phyloP scores from a whole-genome alignment of 371 early-diverging fungal genomes.

The Actinomortierella ambigua region DNA sequence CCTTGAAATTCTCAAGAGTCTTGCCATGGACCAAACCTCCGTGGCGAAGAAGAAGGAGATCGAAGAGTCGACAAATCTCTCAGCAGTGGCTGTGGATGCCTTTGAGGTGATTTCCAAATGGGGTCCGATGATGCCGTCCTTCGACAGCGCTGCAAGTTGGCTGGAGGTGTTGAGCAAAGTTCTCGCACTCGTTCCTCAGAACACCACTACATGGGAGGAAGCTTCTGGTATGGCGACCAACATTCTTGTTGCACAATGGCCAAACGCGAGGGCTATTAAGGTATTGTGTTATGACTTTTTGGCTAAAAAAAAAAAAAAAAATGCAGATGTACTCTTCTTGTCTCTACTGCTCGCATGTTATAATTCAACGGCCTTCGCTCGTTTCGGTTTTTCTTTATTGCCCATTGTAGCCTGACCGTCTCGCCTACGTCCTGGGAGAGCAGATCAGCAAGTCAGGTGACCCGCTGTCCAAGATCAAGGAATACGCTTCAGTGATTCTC shows the following conservation, averaged over 20 bases:
- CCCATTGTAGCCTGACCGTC: slow-evolving; percentile 19
- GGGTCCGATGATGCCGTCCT: slow-evolving; percentile 38
- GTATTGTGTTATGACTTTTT: too few species aligned
- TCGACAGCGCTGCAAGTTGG: slow-evolving; percentile 28
- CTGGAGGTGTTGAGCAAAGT: slow-evolving; percentile 34
- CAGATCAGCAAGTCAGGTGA: slow-evolving; percentile 52
- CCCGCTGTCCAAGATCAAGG: slow-evolving; percentile 49
- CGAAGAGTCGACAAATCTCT: slow-evolving; percentile 24
- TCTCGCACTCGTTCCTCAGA: slow-evolving; percentile 26
- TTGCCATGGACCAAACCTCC: slow-evolving; percentile 21
- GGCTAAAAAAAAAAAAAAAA: too few species aligned
- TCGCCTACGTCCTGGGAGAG: slow-evolving; percentile 49
- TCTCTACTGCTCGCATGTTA: too few species aligned
- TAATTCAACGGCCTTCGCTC: slow-evolving; percentile 43
- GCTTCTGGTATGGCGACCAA: slow-evolving; percentile 27
- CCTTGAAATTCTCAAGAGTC: slow-evolving; percentile 29
- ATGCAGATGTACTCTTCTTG: background rate
- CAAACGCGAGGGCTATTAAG: slow-evolving; percentile 16
- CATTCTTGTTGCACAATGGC: slow-evolving; percentile 30
- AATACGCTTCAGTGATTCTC: slow-evolving; percentile 51
- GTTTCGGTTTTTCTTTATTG: slow-evolving; percentile 30
- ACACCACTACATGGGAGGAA: slow-evolving; percentile 13
- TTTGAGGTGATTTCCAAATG: slow-evolving; percentile 21
- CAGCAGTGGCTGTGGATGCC: slow-evolving; percentile 18
- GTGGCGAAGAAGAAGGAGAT: slow-evolving; percentile 14